Base-by-base conservation (phyloP, 176 grass and related monocot species). In the Alloteropsis semialata region DNA sequence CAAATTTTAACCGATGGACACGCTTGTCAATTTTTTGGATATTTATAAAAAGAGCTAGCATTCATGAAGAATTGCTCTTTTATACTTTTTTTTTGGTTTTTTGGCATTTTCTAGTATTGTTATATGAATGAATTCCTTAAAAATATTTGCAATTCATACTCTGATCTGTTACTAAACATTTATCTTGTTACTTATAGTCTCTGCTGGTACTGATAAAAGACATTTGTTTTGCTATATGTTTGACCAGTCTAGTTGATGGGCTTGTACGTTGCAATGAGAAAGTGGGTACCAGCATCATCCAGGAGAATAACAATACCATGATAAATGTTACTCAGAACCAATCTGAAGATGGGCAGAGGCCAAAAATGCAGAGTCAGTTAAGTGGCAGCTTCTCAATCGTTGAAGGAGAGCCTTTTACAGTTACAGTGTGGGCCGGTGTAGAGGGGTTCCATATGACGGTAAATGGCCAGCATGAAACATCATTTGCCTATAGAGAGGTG, bases 401-500 rank as follows among this genome's bases (percentile, higher is more conserved):
- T 30, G 88, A 90, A 86, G 87, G 91, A 64, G 87, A 94, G 74
- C 92, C 95, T 80, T 97, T 97, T 48, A 92, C 87, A 49, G 77
- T 84, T 46, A 97, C 83, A 56, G 5, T 97, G 21, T 97, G 94
- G 94, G 82, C 87, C 33, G 94, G 90, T 77, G 32, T 77, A 58
- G 91, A 94, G 30, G 94, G 94, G 56, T 91, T 97, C 76, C 94
- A 97, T 89, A 75, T 97, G 82, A 94, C 91, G 57, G 91, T 97
- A 36, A 97, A 97, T 78, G 92, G 94, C 73, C 82, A 68, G 74
- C 94, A 97, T 30, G 94, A 94, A 56, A 94, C 92, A 59, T 97
- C 94, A 2, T 94, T 92, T 71, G 28, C 80, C 3, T 97, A 97
- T 55, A 92, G 85, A 83, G 94, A 94, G 94, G 94, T 94, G 85